Percentiles rank a stretch among this genome's conserved stretches.
Evolutionary conservation across 805 yeast genomes (phyloP).

Genomic region (Candida ortonii): DNA sequence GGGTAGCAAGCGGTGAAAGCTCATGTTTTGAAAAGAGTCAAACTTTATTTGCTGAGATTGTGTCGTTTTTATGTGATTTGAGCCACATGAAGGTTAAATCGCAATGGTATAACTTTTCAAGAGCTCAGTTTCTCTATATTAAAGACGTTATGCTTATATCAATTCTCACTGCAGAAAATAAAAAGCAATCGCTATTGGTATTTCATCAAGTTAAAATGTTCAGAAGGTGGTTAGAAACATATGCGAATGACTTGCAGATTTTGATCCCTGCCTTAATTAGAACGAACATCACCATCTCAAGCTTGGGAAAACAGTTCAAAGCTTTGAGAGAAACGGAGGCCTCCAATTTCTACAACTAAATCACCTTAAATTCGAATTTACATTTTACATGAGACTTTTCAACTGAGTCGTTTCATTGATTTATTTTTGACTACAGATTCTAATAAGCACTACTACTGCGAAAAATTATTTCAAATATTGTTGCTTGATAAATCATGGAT

Average conservation of each 20-base stretch:
- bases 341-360: conserved; percentile 5
- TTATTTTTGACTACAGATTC: too few relatives aligned
- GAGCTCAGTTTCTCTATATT: conserved; percentile 9
- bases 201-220: conserved; percentile 7
- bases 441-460: too few relatives aligned
- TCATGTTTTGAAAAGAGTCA: conserved; percentile 4
- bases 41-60: conserved; percentile 3
- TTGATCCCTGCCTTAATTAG: conserved; percentile 8
- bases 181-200: conserved; percentile 7
- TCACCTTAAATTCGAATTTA: too few relatives aligned
- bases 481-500: conserved; percentile 2
- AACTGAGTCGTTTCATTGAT: too few relatives aligned
- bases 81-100: conserved; percentile 5
- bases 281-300: conserved; percentile 10
- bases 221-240: conserved; percentile 10
- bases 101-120: conserved; percentile 10
- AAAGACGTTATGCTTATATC: conserved; percentile 9
- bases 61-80: conserved; percentile 2
- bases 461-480: too few relatives aligned
- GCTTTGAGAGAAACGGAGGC: conserved; percentile 4
- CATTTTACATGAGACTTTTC: too few relatives aligned
- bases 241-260: conserved; percentile 9
- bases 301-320: conserved; percentile 11
- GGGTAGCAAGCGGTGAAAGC: conserved; percentile 3
- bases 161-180: conserved; percentile 10